Evolutionary conservation across 2,329 filamentous ascomycete genomes (phyloP), one percentile per base, ranked within the genome.

Genomic region (Elsinoe ampelina): DNA sequence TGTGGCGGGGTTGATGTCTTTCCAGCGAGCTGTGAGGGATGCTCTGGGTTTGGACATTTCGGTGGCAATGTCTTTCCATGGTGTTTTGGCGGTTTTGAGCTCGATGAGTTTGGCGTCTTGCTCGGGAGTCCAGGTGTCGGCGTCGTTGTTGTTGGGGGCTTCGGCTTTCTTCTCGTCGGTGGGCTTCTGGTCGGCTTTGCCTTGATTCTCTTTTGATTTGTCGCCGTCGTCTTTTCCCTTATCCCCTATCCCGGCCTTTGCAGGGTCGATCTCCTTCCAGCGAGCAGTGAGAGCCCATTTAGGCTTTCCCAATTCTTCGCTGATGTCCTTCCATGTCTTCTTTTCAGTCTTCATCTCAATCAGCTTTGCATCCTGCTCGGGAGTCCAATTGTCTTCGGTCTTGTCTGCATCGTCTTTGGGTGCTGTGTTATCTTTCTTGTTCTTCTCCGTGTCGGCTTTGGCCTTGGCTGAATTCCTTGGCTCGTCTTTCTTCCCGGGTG

Each of bases 301-400:
- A 0, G 58, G 32, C 42, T 71, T 71, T 2, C 63, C 65, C 2
- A 73, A 17, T 11, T 64, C 64, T 5, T 60, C 32, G 0, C 59
- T 65, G 36, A 74, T 71, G 0, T 65, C 43, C 1, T 59, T 61
- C 71, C 69, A 74, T 6, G 57, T 30, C 1, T 59, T 65, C 30
- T 63, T 62, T 2, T 63, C 64, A 1, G 47, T 62, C 58, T 72
- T 73, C 62, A 73, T 55, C 5, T 66, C 62, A 15, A 72, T 59
- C 2, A 77, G 57, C 59, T 67, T 70, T 2, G 67, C 65, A 47
- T 77, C 74, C 54, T 77, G 67, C 38, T 71, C 70, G 0, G 65
- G 48, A 0, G 70, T 73, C 61, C 67, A 74, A 19, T 36, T 30
- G 32, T 47, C 36, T 42, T 30, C 54, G 20, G 35, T 13, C 19